Percentiles rank a stretch among this genome's conserved stretches.
Evolutionary conservation across 73 alveolate species (phyloP).

Genomic region (Halteria grandinella): DNA sequence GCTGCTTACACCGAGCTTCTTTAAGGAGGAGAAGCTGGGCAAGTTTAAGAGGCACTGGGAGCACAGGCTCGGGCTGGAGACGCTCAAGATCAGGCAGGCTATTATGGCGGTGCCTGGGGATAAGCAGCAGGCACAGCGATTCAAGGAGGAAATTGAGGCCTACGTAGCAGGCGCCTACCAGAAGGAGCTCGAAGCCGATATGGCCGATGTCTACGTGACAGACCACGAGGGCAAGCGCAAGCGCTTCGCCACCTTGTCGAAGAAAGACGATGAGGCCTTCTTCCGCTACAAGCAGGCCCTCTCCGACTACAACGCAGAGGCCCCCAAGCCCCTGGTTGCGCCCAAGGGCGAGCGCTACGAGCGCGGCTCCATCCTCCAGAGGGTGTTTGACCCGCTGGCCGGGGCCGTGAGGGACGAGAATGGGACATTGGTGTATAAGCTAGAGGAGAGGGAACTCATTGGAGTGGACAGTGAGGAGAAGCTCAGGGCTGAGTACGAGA

Average conservation of each 20-base stretch:
- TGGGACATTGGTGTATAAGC: slow-evolving; percentile 28
- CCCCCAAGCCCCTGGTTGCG: background rate
- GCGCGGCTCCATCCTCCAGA: background rate
- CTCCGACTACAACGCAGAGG: slow-evolving; percentile 24
- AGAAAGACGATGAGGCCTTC: slow-evolving; percentile 40
- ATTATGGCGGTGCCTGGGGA: background rate
- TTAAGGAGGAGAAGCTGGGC: slow-evolving; percentile 18
- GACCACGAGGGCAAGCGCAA: slow-evolving; percentile 13
- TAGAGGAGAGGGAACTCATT: slow-evolving; percentile 16
- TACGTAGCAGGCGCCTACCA: background rate
- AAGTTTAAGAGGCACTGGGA: slow-evolving; percentile 14
- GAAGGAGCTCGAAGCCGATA: background rate
- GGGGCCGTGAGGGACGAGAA: slow-evolving; percentile 7
- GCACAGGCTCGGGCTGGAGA: slow-evolving; percentile 23
- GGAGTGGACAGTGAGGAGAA: background rate
- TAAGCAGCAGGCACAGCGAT: background rate
- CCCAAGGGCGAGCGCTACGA: background rate
- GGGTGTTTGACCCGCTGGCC: background rate
- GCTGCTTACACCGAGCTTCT: slow-evolving; percentile 36
- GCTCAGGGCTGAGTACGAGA: slow-evolving; percentile 19
- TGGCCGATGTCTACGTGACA: slow-evolving; percentile 30
- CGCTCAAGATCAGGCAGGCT: slow-evolving; percentile 18
- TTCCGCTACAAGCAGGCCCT: slow-evolving; percentile 24
- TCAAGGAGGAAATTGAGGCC: slow-evolving; percentile 2
- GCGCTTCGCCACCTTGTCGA: background rate